Conservation (phyloP, 2,329 filamentous ascomycete species). For the Byssoonygena ceratinophila region DNA sequence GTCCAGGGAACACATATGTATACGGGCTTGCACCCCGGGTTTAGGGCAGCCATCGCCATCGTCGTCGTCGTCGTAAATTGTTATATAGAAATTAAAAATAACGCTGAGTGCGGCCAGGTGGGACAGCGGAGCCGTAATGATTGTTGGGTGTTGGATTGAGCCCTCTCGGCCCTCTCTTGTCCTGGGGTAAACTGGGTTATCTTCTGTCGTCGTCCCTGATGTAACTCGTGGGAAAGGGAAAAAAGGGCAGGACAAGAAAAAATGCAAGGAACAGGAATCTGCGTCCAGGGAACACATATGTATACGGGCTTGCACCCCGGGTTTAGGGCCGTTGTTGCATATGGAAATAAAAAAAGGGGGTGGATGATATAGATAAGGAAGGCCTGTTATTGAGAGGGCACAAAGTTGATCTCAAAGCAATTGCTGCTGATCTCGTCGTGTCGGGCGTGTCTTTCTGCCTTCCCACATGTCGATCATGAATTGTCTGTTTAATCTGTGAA, state of each 20-base stretch:
- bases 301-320: not conserved
- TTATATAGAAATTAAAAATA: not conserved
- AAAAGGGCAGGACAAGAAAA: too few relatives aligned
- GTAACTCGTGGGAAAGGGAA: not conserved
- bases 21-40: not conserved
- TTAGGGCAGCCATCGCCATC: not conserved
- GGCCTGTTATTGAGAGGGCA: not conserved
- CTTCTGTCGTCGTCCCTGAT: not conserved
- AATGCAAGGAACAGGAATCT: constrained; percentile 5
- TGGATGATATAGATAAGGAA: not conserved
- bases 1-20: not conserved
- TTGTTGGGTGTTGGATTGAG: constrained; percentile 1
- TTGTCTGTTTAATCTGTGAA: too few relatives aligned
- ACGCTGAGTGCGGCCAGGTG: constrained; percentile 9
- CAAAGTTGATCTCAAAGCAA: not conserved
- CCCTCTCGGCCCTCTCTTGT: not conserved
- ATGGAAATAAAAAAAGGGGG: not conserved
- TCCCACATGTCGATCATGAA: not conserved
- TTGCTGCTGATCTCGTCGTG: not conserved
- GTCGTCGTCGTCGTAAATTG: too few relatives aligned
- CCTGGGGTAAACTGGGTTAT: too few relatives aligned
- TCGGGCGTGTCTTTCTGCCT: not conserved
- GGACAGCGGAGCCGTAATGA: constrained; percentile 1
- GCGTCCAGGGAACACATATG: not conserved
- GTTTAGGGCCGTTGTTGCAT: not conserved